phyloP scores from a whole-genome alignment of 2,329 filamentous ascomycete genomes.

The Cytospora mali region DNA sequence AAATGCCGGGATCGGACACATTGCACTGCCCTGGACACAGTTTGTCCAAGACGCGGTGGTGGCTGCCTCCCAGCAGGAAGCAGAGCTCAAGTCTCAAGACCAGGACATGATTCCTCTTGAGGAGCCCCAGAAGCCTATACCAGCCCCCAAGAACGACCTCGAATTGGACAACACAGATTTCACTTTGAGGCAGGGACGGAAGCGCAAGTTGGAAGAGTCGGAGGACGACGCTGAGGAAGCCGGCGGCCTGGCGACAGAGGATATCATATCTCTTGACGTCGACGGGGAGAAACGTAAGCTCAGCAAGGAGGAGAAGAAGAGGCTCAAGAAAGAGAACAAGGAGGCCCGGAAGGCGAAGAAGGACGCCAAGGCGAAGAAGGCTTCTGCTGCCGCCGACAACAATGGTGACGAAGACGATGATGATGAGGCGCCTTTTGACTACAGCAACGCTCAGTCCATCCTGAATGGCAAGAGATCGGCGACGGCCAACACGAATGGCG shows the following conservation, averaged over 20 bases:
- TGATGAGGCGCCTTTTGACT: slow-evolving; percentile 41
- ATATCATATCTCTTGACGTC: slow-evolving; percentile 28
- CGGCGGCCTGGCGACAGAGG: slow-evolving; percentile 15
- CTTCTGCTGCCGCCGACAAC: slow-evolving; percentile 21
- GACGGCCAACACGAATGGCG: slow-evolving; percentile 22
- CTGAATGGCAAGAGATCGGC: slow-evolving; percentile 34
- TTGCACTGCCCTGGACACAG: slow-evolving; percentile 58
- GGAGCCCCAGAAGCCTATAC: slow-evolving; percentile 9
- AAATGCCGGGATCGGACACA: slow-evolving; percentile 37
- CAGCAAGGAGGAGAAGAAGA: slow-evolving; percentile 29
- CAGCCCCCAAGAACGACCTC: slow-evolving; percentile 33
- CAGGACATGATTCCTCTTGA: slow-evolving; percentile 36
- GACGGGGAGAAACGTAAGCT: slow-evolving; percentile 27
- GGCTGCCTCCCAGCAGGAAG: slow-evolving; percentile 23
- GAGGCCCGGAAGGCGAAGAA: slow-evolving; percentile 28
- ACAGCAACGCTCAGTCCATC: slow-evolving; percentile 40
- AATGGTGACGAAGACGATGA: slow-evolving; percentile 31
- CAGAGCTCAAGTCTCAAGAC: slow-evolving; percentile 27
- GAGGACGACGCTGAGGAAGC: slow-evolving; percentile 28
- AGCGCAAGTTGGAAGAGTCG: slow-evolving; percentile 48
- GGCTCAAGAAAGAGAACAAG: slow-evolving; percentile 26
- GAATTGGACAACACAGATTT: slow-evolving; percentile 51
- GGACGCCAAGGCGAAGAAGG: slow-evolving; percentile 29
- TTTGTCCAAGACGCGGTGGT: slow-evolving; percentile 40
- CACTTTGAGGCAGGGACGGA: slow-evolving; percentile 57